Evolutionary conservation across 176 grass and related monocot species (phyloP), one percentile per base, ranked within the genome.

Genomic region (Lolium multiflorum): DNA sequence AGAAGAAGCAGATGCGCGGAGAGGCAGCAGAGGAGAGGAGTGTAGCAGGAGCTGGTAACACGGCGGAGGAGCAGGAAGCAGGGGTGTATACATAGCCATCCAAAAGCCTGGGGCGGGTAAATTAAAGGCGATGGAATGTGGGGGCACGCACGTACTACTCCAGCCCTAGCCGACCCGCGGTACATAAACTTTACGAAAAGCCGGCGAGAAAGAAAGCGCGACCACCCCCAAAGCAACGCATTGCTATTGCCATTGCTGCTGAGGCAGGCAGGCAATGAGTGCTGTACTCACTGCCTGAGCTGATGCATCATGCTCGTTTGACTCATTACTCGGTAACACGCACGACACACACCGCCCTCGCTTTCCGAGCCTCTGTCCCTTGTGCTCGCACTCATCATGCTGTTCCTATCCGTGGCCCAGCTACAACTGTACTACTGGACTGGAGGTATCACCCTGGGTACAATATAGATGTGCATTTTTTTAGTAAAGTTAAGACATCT

Each of bases 111-210:
- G 68, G 80, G 25, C 43, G 71, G 21, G 71, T 44, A 13, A 21
- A 1, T 3, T 11, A 73, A 14, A 8, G 6, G 18, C 31, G 70
- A 15, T 71, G 81, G 90, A 85, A 91, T 85, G 86, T 65, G 86
- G 90, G 90, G 82, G 71, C 82, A 77, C 64, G n/a, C 41, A 43
- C 41, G 41, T 43, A 43, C 41, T 43, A 43, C 41, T 43, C 41
- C 41, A 35, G 31, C 1, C 41, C 41, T 35, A 35, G 31, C 41
- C 41, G 41, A 43, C 39, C 39, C 39, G 39, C 39, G 39, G 85
- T 81, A 88, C 68, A 86, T 11, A 61, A 72, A 55, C 86, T 91
- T 82, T 91, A 77, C 54, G 76, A 83, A 85, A 91, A 91, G 82
- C 61, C 52, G 70, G 74, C 81, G 56, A 44, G 76, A 91, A 88